These are phyloP conservation scores for Tolypocladium album DNA, from an alignment of 2,329 filamentous ascomycete species.

Conservation along the genomic window DNA sequence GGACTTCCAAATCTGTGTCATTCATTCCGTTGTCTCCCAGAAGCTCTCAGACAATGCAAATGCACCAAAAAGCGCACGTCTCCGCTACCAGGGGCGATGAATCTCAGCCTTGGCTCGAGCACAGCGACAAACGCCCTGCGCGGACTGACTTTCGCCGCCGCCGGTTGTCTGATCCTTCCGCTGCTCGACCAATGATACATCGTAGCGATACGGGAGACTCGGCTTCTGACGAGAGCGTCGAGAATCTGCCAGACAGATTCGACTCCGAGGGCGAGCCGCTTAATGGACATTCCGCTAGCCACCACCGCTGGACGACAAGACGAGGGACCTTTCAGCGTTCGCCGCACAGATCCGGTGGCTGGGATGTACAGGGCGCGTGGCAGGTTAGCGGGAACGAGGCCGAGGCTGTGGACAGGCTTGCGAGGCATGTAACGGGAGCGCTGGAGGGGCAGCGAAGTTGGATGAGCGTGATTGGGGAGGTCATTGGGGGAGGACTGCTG, in stretches of 20 bases:
- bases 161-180: slow-evolving; percentile 23
- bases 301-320: slow-evolving; percentile 21
- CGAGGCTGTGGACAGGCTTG: slow-evolving; percentile 25
- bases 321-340: slow-evolving; percentile 31
- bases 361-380: slow-evolving; percentile 31
- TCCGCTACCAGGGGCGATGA: slow-evolving; percentile 10
- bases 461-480: slow-evolving; percentile 18
- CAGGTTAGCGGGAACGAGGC: slow-evolving; percentile 31
- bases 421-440: slow-evolving; percentile 14
- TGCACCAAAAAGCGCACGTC: slow-evolving; percentile 25
- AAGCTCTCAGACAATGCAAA: slow-evolving; percentile 32
- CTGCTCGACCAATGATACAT: slow-evolving; percentile 16
- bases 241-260: slow-evolving; percentile 36
- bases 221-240: slow-evolving; percentile 26
- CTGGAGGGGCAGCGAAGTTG: slow-evolving; percentile 19
- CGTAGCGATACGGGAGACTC: slow-evolving; percentile 10
- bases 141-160: slow-evolving; percentile 11
- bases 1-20: slow-evolving; percentile 27
- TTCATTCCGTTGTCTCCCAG: slow-evolving; percentile 40
- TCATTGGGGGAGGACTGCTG: slow-evolving; percentile 14
- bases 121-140: slow-evolving; percentile 7
- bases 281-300: slow-evolving; percentile 10
- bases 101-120: slow-evolving; percentile 4
- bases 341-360: slow-evolving; percentile 18
- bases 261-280: slow-evolving; percentile 32